A percentile compares a stretch with the other conserved stretches of the same genome.
These are phyloP conservation scores for Scheffersomyces amazonensis DNA, from an alignment of 805 yeast genomes.

Conservation along the genomic window DNA sequence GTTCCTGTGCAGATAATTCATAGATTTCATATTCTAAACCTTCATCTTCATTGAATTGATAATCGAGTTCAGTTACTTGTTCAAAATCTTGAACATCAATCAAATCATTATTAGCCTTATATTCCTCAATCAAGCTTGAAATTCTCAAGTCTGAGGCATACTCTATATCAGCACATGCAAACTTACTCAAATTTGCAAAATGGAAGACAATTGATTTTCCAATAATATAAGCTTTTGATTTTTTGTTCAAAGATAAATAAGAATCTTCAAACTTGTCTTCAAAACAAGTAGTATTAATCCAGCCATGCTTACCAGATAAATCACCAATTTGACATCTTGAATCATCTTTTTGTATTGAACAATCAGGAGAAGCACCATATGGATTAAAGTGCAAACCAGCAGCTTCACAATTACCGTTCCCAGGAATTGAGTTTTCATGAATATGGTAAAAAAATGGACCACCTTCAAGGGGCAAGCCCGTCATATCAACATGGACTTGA, in stretches of 20 bases:
- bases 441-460: conserved; percentile 73
- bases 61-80: conserved; percentile 6
- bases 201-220: conserved; percentile 58
- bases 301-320: conserved; percentile 76
- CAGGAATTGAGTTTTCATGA: conserved; percentile 55
- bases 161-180: conserved; percentile 63
- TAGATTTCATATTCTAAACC: conserved; percentile 5
- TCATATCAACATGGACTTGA: conserved; percentile 65
- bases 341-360: conserved; percentile 51
- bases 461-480: conserved; percentile 63
- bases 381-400: conserved; percentile 66
- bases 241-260: conserved; percentile 58
- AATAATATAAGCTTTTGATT: conserved; percentile 55
- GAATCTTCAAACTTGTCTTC: conserved; percentile 63
- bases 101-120: conserved; percentile 7
- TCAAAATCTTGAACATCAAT: conserved; percentile 5
- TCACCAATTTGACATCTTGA: conserved; percentile 69
- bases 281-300: conserved; percentile 66
- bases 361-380: conserved; percentile 50
- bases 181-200: conserved; percentile 49
- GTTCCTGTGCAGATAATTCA: conserved; percentile 1
- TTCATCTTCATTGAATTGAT: conserved; percentile 7
- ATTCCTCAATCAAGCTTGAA: conserved; percentile 14
- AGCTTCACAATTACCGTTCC: conserved; percentile 47
- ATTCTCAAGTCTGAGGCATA: conserved; percentile 16